These are phyloP conservation scores for Rhynchospora tenuis DNA, from an alignment of 176 grass and related monocot genomes.

Conservation along the genomic window DNA sequence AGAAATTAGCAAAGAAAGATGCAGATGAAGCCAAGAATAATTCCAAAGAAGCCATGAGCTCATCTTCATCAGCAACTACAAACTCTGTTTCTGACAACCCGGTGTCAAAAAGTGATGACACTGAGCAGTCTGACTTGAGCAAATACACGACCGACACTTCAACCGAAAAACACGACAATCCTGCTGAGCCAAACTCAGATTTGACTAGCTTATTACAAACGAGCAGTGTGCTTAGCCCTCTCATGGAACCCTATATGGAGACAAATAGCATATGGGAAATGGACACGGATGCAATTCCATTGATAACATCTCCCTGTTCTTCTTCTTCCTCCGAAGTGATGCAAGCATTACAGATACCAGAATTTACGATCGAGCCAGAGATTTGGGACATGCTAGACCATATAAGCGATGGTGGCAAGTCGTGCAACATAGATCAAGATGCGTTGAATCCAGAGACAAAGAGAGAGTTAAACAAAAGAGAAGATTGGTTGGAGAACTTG, in stretches of 20 bases:
- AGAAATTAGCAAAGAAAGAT: slow-evolving; percentile 30
- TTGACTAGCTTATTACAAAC: background rate
- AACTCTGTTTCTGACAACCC: slow-evolving; percentile 33
- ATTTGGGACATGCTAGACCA: slow-evolving; percentile 55
- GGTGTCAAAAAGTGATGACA: background rate
- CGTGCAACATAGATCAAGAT: slow-evolving; percentile 2
- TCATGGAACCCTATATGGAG: slow-evolving; percentile 36
- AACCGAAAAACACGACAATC: background rate
- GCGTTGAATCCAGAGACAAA: background rate
- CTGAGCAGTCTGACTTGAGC: slow-evolving; percentile 42
- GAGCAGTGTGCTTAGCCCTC: slow-evolving; percentile 2
- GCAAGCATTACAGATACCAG: slow-evolving; percentile 33
- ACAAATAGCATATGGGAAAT: background rate
- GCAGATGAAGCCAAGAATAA: background rate
- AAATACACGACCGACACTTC: background rate
- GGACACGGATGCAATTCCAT: background rate
- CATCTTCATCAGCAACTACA: slow-evolving; percentile 22
- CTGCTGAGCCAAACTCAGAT: slow-evolving; percentile 29
- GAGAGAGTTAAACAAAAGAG: slow-evolving; percentile 23
- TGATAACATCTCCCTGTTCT: slow-evolving; percentile 40
- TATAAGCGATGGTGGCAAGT: background rate
- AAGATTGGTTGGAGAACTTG: slow-evolving; percentile 60
- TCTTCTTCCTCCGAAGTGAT: slow-evolving; percentile 47
- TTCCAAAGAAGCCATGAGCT: background rate
- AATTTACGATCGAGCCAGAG: slow-evolving; percentile 43